Percentiles rank a stretch among this genome's conserved stretches.
These are phyloP conservation scores for Ophiostoma tasmaniense DNA, from an alignment of 2,329 filamentous ascomycete species.

Conservation along the genomic window DNA sequence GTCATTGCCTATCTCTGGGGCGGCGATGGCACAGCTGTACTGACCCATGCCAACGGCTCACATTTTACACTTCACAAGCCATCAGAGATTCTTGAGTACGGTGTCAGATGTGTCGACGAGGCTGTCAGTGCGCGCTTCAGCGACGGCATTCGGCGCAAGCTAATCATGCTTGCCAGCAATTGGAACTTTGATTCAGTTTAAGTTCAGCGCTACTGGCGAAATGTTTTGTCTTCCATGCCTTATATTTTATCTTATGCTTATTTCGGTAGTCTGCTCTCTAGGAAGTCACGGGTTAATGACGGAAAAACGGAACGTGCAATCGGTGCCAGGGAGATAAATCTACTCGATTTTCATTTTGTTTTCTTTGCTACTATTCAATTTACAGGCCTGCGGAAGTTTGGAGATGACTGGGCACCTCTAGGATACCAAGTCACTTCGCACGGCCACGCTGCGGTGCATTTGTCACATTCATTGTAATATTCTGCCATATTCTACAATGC, in stretches of 20 bases:
- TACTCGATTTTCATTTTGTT: background rate
- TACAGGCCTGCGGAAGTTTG: background rate
- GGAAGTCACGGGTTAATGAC: background rate
- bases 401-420: background rate
- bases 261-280: background rate
- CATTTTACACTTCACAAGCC: conserved; percentile 33
- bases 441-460: background rate
- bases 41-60: conserved; percentile 29
- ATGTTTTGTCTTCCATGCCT: background rate
- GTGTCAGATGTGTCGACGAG: conserved; percentile 32
- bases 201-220: background rate
- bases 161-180: conserved; percentile 30
- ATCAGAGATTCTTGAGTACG: conserved; percentile 33
- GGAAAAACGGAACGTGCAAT: background rate
- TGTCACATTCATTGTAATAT: too few relatives aligned
- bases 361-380: background rate
- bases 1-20: conserved; percentile 34
- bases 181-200: conserved; percentile 26
- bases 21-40: conserved; percentile 30
- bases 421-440: background rate
- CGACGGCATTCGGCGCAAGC: conserved; percentile 39
- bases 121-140: conserved; percentile 36
- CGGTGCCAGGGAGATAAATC: background rate
- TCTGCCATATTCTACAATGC: too few relatives aligned
- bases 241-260: background rate